phyloP scores from a whole-genome alignment of 768 basidiomycete genomes.

The Lactifluus rugatus region DNA sequence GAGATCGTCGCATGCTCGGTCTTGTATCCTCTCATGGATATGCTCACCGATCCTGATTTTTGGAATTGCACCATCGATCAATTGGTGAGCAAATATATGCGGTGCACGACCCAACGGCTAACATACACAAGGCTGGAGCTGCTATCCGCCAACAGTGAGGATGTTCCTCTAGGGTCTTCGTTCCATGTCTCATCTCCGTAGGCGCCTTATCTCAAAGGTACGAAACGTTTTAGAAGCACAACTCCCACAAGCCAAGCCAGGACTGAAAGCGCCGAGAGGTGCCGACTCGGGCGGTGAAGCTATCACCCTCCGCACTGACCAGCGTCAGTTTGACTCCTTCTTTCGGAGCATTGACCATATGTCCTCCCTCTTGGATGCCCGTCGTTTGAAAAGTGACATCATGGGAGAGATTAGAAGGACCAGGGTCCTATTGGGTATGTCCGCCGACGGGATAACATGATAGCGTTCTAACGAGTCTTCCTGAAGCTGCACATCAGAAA shows the following conservation, averaged over 20 bases:
- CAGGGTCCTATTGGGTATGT: slow-evolving; percentile 56
- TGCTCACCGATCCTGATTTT: slow-evolving; percentile 92
- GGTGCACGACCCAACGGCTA: background rate
- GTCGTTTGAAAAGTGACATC: slow-evolving; percentile 85
- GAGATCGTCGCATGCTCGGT: slow-evolving; percentile 81
- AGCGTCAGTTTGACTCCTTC: slow-evolving; percentile 85
- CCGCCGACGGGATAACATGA: background rate
- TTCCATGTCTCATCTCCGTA: slow-evolving; percentile 24
- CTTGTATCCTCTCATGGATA: slow-evolving; percentile 81
- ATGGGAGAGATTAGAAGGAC: slow-evolving; percentile 85
- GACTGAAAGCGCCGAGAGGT: slow-evolving; percentile 30
- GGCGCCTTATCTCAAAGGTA: slow-evolving; percentile 81
- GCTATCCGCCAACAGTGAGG: slow-evolving; percentile 60
- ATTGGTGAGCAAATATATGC: slow-evolving; percentile 49
- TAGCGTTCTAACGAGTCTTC: background rate
- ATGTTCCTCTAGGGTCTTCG: slow-evolving; percentile 31
- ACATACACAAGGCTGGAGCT: slow-evolving; percentile 42
- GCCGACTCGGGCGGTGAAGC: slow-evolving; percentile 42
- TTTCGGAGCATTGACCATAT: slow-evolving; percentile 74
- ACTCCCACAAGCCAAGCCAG: slow-evolving; percentile 45
- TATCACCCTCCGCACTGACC: slow-evolving; percentile 75
- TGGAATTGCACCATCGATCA: slow-evolving; percentile 93
- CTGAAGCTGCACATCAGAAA: slow-evolving; percentile 70
- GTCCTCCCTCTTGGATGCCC: slow-evolving; percentile 79
- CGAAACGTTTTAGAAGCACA: slow-evolving; percentile 78